Percentiles rank a stretch among this genome's conserved stretches.
Evolutionary conservation across 2,329 filamentous ascomycete species (phyloP).

Genomic region (Akanthomyces lecanii): DNA sequence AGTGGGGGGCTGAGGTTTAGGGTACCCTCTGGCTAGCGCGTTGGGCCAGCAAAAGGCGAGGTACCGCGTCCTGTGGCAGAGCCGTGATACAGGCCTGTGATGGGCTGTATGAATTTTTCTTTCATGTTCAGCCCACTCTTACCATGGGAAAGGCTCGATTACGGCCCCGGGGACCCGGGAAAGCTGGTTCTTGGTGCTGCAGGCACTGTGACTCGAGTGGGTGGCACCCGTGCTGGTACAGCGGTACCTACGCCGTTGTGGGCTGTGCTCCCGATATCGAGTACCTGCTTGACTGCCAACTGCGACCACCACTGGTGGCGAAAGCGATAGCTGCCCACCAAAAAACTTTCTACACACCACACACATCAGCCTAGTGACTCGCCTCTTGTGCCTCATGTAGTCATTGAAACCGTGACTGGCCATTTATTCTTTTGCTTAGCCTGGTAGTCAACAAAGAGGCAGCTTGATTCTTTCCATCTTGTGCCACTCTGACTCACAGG

Average conservation of each 20-base stretch:
- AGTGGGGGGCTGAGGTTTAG: slow-evolving; percentile 17
- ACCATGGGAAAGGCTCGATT: slow-evolving; percentile 1
- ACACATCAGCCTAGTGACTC: neutral
- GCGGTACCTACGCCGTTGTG: slow-evolving; percentile 7
- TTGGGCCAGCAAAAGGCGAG: neutral
- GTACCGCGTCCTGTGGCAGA: neutral
- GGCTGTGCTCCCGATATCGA: neutral
- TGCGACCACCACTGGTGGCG: neutral
- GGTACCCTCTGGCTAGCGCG: slow-evolving; percentile 25
- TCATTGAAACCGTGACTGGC: slow-evolving; percentile 1
- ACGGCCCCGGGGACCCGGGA: neutral
- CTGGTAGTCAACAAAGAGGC: neutral
- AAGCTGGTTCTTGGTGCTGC: slow-evolving; percentile 4
- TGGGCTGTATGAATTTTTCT: neutral
- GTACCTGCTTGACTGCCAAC: neutral
- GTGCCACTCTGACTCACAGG: slow-evolving; percentile 9
- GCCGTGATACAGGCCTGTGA: neutral
- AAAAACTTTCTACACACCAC: neutral
- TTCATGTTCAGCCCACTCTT: neutral
- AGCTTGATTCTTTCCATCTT: neutral
- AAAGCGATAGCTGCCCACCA: slow-evolving; percentile 1
- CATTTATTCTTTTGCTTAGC: neutral
- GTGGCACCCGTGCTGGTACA: neutral
- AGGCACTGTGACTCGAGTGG: slow-evolving; percentile 4
- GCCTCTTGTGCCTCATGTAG: neutral